Evolutionary conservation across 805 yeast genomes (phyloP).

Genomic region (Metschnikowia koreensis): DNA sequence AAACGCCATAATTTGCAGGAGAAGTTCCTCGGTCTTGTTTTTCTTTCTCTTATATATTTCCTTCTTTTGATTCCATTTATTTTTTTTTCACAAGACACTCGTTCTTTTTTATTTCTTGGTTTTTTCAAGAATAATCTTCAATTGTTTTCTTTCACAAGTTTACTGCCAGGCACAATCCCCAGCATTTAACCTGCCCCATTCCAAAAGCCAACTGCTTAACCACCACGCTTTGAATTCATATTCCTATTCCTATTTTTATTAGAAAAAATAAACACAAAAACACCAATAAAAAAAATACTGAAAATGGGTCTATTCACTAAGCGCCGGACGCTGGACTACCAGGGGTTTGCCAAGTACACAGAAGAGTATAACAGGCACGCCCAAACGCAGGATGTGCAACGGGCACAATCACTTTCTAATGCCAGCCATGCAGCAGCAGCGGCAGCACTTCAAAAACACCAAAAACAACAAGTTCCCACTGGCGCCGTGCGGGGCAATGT

Average conservation of each 20-base stretch:
- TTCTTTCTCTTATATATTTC: too few relatives aligned
- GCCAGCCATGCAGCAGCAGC: conserved; percentile 45
- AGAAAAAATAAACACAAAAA: not conserved
- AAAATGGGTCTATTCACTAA: conserved; percentile 12
- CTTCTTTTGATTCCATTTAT: too few relatives aligned
- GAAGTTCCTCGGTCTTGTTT: too few relatives aligned
- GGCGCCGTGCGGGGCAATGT: not conserved
- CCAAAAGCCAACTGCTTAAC: too few relatives aligned
- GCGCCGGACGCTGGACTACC: conserved; percentile 19
- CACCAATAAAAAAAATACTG: not conserved
- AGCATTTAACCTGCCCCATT: too few relatives aligned
- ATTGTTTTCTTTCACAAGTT: too few relatives aligned
- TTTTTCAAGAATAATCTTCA: too few relatives aligned
- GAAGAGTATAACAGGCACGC: conserved; percentile 26
- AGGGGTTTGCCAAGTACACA: conserved; percentile 36
- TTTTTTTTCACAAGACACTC: too few relatives aligned
- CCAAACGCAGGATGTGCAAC: conserved; percentile 19
- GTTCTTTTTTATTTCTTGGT: too few relatives aligned
- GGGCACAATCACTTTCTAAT: conserved; percentile 27
- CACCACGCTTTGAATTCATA: not conserved
- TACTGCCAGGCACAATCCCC: too few relatives aligned
- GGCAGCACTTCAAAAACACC: conserved; percentile 39
- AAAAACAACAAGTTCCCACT: conserved; percentile 13
- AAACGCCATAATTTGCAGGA: too few relatives aligned
- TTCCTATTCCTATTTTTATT: not conserved